A percentile compares a stretch with the other conserved stretches of the same genome.
phyloP scores from a whole-genome alignment of 2,329 filamentous ascomycete genomes.

The Colletotrichum sp. region DNA sequence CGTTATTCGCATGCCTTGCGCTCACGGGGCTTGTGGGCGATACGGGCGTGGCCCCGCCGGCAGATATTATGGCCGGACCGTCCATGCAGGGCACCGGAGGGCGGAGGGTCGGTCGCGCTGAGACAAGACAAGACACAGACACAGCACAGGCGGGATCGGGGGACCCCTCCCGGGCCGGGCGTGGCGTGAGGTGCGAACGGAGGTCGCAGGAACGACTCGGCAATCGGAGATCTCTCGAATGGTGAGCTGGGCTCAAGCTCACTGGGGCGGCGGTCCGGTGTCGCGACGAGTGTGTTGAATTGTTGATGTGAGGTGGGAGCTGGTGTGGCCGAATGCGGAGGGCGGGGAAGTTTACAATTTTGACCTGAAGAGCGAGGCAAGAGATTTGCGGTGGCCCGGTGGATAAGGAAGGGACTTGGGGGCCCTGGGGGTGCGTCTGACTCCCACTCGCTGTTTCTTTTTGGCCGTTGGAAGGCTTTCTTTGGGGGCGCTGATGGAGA shows the following conservation, averaged over 20 bases:
- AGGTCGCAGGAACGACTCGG: constrained; percentile 8
- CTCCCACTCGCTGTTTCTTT: not conserved
- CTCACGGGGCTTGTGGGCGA: constrained; percentile 63
- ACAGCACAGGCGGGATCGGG: constrained; percentile 20
- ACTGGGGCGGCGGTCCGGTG: constrained; percentile 23
- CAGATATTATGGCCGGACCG: constrained; percentile 48
- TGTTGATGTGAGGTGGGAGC: constrained; percentile 19
- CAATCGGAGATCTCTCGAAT: constrained; percentile 15
- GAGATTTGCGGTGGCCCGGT: constrained; percentile 19
- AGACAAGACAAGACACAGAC: constrained; percentile 13
- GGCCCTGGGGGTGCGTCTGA: not conserved
- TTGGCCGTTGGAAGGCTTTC: not conserved
- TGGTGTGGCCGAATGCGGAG: constrained; percentile 23
- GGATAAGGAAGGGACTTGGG: not conserved
- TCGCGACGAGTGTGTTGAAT: constrained; percentile 21
- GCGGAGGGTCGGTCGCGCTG: constrained; percentile 14
- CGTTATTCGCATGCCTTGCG: constrained; percentile 53
- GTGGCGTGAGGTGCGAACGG: constrained; percentile 13
- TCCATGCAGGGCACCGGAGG: constrained; percentile 46
- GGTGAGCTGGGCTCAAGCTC: constrained; percentile 19
- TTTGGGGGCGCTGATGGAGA: not conserved
- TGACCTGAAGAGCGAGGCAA: constrained; percentile 22
- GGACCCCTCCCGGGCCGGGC: constrained; percentile 21
- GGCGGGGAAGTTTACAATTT: constrained; percentile 20
- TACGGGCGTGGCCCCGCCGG: constrained; percentile 52